Percentiles rank a stretch among this genome's conserved stretches.
Conservation (phyloP, 192 early-diverging fungal genomes). For the Umbelopsis isabellina region DNA sequence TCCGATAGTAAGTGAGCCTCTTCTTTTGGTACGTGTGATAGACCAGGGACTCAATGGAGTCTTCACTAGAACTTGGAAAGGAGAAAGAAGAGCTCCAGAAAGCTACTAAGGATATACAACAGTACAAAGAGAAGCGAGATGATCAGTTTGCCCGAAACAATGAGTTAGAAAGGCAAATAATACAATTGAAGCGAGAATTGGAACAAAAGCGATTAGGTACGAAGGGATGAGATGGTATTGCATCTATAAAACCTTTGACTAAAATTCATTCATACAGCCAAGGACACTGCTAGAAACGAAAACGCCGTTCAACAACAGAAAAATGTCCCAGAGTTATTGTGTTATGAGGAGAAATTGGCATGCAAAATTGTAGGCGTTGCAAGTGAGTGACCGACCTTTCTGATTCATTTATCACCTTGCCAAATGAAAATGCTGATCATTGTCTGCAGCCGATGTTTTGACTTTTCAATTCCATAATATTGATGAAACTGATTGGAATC, state of each 20-base stretch:
- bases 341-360: slow-evolving; percentile 15
- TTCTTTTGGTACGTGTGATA: not conserved
- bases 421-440: not conserved
- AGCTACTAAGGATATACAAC: slow-evolving; percentile 1
- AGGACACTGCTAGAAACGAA: not conserved
- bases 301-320: slow-evolving; percentile 10
- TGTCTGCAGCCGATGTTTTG: not conserved
- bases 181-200: slow-evolving; percentile 4
- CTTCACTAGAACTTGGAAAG: slow-evolving; percentile 10
- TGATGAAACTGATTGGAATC: slow-evolving; percentile 14
- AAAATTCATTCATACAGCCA: not conserved
- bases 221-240: not conserved
- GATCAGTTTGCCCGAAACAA: not conserved
- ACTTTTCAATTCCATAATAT: slow-evolving; percentile 18
- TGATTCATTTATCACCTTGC: too few relatives aligned
- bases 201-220: slow-evolving; percentile 17
- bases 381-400: not conserved
- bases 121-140: slow-evolving; percentile 10
- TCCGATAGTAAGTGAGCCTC: slow-evolving; percentile 3
- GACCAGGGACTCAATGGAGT: too few relatives aligned
- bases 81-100: slow-evolving; percentile 12
- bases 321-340: slow-evolving; percentile 7
- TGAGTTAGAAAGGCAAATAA: slow-evolving; percentile 1
- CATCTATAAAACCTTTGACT: not conserved
- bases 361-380: not conserved